Conservation (phyloP, 2,329 filamentous ascomycete genomes). For the Cordyceps farinosa region DNA sequence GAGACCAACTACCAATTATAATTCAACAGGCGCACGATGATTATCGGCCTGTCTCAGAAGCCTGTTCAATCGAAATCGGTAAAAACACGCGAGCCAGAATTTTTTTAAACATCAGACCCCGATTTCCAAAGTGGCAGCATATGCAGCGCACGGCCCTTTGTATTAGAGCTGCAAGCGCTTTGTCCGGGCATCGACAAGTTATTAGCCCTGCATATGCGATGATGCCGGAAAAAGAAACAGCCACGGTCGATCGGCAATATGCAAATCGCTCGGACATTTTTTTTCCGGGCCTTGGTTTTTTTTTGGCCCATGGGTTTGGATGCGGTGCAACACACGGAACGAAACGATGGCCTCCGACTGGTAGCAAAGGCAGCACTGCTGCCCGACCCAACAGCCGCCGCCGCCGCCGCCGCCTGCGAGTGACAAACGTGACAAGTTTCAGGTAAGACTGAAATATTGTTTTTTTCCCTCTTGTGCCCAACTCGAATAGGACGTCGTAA, state of each 20-base stretch:
- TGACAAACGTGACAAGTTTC: no score
- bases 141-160: conserved; percentile 1
- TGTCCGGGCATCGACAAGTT: neutral
- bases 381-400: neutral
- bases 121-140: neutral
- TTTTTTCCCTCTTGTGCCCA: no score
- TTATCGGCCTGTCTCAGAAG: neutral
- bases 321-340: neutral
- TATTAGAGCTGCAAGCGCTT: neutral
- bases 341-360: no score
- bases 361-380: neutral
- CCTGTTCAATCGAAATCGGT: neutral
- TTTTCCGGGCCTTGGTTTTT: neutral
- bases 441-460: no score
- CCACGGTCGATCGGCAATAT: neutral
- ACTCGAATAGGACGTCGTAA: no score
- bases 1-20: no score
- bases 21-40: no score
- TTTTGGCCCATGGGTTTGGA: neutral
- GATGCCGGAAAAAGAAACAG: neutral
- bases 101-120: neutral
- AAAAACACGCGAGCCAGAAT: neutral
- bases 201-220: conserved; percentile 1
- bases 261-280: neutral
- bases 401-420: no score